These are phyloP conservation scores for Rhizophagus prolifer DNA, from an alignment of 192 early-diverging fungal genomes.

Conservation along the genomic window DNA sequence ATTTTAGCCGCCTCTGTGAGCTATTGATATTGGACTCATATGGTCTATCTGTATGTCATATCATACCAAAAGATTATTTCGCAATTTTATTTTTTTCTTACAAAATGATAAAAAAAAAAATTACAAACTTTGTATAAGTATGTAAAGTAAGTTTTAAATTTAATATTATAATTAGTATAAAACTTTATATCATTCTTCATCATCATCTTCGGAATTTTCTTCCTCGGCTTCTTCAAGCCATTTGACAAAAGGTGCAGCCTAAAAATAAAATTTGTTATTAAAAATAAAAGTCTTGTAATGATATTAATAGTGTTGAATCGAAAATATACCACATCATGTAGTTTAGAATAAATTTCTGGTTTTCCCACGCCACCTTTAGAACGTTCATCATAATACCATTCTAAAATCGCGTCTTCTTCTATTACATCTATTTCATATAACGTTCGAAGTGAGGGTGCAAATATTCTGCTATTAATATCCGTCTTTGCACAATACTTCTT, in stretches of 20 bases:
- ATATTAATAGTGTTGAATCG: not conserved
- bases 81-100: too few relatives aligned
- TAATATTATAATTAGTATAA: too few relatives aligned
- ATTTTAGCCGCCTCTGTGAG: too few relatives aligned
- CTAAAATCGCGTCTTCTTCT: slow-evolving; percentile 76
- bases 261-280: slow-evolving; percentile 20
- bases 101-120: too few relatives aligned
- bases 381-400: slow-evolving; percentile 61
- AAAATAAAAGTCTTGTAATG: not conserved
- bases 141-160: too few relatives aligned
- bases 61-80: too few relatives aligned
- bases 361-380: slow-evolving; percentile 11
- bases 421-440: slow-evolving; percentile 81
- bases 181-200: not conserved
- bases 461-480: slow-evolving; percentile 48
- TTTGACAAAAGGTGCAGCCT: slow-evolving; percentile 22
- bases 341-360: slow-evolving; percentile 22
- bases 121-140: too few relatives aligned
- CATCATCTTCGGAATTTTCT: slow-evolving; percentile 9
- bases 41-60: too few relatives aligned
- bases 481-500: not conserved
- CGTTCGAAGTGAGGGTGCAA: slow-evolving; percentile 58
- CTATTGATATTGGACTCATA: too few relatives aligned
- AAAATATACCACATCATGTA: slow-evolving; percentile 56
- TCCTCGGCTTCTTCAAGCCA: slow-evolving; percentile 27